These are phyloP conservation scores for Hygrophorus russula DNA, from an alignment of 768 basidiomycete genomes.

Conservation along the genomic window DNA sequence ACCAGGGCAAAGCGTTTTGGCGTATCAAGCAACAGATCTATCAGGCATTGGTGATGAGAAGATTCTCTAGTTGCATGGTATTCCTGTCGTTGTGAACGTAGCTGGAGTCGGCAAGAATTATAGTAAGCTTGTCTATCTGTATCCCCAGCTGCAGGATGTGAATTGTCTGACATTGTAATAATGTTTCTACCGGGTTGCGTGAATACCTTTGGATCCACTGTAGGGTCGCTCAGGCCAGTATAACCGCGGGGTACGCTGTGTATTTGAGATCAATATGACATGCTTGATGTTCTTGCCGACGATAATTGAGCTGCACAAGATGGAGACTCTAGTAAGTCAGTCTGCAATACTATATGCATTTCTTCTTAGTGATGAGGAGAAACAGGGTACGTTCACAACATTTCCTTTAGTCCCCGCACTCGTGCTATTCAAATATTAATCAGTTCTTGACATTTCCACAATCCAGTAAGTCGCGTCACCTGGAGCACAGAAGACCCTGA, in stretches of 20 bases:
- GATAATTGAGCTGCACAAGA: too few species aligned
- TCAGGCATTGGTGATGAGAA: slow-evolving; percentile 4
- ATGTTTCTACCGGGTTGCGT: neutral
- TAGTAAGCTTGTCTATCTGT: neutral
- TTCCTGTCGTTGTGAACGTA: neutral
- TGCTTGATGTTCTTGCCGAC: too few species aligned
- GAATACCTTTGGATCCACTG: neutral
- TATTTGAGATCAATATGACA: too few species aligned
- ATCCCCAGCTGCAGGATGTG: neutral
- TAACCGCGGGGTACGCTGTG: too few species aligned
- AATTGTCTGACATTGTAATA: neutral
- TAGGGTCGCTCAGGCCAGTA: too few species aligned
- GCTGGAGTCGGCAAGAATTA: slow-evolving; percentile 5
- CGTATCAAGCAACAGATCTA: neutral
- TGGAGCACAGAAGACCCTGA: neutral
- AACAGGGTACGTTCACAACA: slow-evolving; percentile 1
- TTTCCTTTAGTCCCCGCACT: neutral
- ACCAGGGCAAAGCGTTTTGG: too few species aligned
- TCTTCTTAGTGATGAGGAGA: slow-evolving; percentile 1
- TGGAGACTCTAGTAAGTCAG: too few species aligned
- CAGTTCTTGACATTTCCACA: neutral
- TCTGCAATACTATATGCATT: neutral
- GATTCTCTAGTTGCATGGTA: neutral
- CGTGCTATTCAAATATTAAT: neutral
- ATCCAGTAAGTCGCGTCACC: neutral